Conservation (phyloP, 805 yeast genomes). For the Saccharomycopsis lassenensis region DNA sequence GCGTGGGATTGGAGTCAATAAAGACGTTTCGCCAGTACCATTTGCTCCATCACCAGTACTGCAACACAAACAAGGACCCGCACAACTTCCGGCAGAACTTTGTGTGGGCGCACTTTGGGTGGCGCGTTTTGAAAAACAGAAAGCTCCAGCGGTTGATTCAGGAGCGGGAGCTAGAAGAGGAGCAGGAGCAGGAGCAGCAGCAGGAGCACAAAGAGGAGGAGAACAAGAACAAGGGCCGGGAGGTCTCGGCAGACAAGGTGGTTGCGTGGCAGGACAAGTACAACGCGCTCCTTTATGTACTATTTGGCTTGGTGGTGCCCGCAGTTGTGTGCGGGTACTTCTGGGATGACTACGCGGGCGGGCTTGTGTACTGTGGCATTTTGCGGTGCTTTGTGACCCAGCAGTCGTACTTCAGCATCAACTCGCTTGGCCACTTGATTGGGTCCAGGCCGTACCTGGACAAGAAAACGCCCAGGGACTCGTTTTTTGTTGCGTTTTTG, state of each 20-base stretch:
- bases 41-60: slow-evolving; percentile 81
- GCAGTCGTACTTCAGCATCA: slow-evolving; percentile 67
- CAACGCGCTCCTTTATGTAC: slow-evolving; percentile 43
- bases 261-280: slow-evolving; percentile 63
- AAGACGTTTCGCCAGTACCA: slow-evolving; percentile 77
- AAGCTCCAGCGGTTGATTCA: slow-evolving; percentile 4
- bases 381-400: slow-evolving; percentile 62
- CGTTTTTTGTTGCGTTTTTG: slow-evolving; percentile 41
- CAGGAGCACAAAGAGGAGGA: neutral
- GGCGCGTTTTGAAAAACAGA: slow-evolving; percentile 49
- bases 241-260: slow-evolving; percentile 41
- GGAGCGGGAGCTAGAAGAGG: slow-evolving; percentile 9
- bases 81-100: slow-evolving; percentile 75
- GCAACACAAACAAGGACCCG: slow-evolving; percentile 86
- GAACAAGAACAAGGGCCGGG: slow-evolving; percentile 49
- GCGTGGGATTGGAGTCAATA: slow-evolving; percentile 67
- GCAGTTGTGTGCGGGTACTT: slow-evolving; percentile 47
- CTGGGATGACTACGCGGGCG: slow-evolving; percentile 72
- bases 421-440: slow-evolving; percentile 73
- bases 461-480: slow-evolving; percentile 59
- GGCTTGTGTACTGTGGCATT: slow-evolving; percentile 70
- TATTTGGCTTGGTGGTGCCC: slow-evolving; percentile 53
- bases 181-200: slow-evolving; percentile 3
- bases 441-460: slow-evolving; percentile 69
- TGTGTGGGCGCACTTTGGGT: slow-evolving; percentile 77